Evolutionary conservation across 192 early-diverging fungal genomes (phyloP).

Genomic region (Ramicandelaber brevisporus): DNA sequence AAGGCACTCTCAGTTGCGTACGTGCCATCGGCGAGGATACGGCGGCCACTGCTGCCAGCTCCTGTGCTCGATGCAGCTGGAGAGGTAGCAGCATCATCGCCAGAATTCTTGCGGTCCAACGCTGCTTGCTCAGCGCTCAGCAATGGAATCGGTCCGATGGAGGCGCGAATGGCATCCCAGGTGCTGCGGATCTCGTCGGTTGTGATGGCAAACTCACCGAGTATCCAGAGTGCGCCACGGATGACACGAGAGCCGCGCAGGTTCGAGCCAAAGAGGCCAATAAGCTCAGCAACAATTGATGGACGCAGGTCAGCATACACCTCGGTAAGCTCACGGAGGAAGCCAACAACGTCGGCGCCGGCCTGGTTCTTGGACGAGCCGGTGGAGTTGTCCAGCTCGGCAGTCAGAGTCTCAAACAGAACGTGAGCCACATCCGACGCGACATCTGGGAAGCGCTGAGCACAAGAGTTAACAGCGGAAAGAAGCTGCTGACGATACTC

Average conservation of each 20-base stretch:
- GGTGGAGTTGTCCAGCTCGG: constrained; percentile 66
- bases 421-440: constrained; percentile 91
- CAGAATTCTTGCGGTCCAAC: constrained; percentile 37
- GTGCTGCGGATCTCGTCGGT: constrained; percentile 55
- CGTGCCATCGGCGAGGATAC: constrained; percentile 85
- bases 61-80: constrained; percentile 7
- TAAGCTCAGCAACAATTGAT: constrained; percentile 54
- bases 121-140: constrained; percentile 76
- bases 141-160: constrained; percentile 81
- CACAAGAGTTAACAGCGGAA: constrained; percentile 85
- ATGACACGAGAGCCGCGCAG: constrained; percentile 81
- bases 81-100: constrained; percentile 16
- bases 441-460: constrained; percentile 86
- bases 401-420: constrained; percentile 75
- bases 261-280: constrained; percentile 54
- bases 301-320: constrained; percentile 75
- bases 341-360: constrained; percentile 87
- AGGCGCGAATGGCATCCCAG: constrained; percentile 54
- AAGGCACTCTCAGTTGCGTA: constrained; percentile 92
- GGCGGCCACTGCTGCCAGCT: constrained; percentile 22
- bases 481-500: constrained; percentile 92
- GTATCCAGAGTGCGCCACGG: constrained; percentile 93
- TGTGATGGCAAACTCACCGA: constrained; percentile 83
- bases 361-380: no score
- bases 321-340: constrained; percentile 94